Base-by-base conservation (phyloP, 768 basidiomycete genomes). In the Lactifluus echinatus region DNA sequence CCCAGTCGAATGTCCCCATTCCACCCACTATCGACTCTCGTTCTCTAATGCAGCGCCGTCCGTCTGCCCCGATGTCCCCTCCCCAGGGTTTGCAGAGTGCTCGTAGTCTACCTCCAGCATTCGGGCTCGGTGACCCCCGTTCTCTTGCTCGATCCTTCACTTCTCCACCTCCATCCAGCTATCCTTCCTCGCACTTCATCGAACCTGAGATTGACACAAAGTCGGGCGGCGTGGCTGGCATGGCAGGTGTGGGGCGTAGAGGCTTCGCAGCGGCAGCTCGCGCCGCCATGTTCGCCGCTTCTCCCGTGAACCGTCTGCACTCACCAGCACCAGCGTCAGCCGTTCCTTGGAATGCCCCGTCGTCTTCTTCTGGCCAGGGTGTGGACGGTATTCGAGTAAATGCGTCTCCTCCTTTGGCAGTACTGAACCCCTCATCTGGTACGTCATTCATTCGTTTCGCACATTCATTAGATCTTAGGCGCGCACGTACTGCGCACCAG, bases 171-270 rank as follows among this genome's bases (percentile, higher is more conserved):
- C 57, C 55, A 0, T 54, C 65, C 10, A 51, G 43, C 8, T 54
- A 59, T 46, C 26, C 56, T n/a, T 21, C 46, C 3, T 54, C 19
- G 4, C 43, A 42, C 14, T 31, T 52, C 28, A 29, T 42, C 53
- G 28, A 66, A 29, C 69, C 66, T 7, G 76, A 79, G 33, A 75
- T 84, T 8, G 80, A 87, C 65, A 89, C 87, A n/a, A 82, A 84
- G 67, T 76, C 66, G 2, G 87, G 88, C 3, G 88, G 88, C 7
- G 82, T 76, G 52, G 88, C 87, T 8, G 87, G 88, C 0, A 93
- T 94, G 92, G 92, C 92, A 0, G 92, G 92, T 8, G 90, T 94
- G 7, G 92, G 92, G 8, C 74, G 92, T 58, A 74, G 91, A 63
- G 92, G 89, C 0, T 93, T 93, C 57, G 77, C 75, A 12, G 87